Evolutionary conservation across 148 eudicot species (phyloP), one percentile per base, ranked within the genome.

Genomic region (Chenopodium album): DNA sequence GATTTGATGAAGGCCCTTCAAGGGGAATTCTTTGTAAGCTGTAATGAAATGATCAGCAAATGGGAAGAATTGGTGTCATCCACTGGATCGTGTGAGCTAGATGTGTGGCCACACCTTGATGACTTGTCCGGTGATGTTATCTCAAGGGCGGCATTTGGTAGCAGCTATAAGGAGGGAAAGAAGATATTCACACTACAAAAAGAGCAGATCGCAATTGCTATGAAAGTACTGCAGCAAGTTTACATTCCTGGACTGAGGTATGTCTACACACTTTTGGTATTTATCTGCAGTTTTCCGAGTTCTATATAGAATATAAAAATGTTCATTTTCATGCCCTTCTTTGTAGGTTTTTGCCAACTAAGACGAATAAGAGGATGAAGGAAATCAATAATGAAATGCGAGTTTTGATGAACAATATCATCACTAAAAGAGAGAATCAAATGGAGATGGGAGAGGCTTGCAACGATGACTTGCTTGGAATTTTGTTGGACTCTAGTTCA

Each of bases 241-340:
- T 87, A 80, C 78, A 78, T 87, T 59, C 88, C 88, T 46, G 86
- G 88, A 75, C 77, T 71, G 77, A 84, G 86, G 88, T 84, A 86
- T 29, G 10, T 60, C 3, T 10, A 67, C 9, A 67, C 3, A 48
- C 3, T 2, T 11, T 41, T 41, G 44, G 44, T 41, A 5, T 5
- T 41, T 5, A 41, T 41, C 8, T 69, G 19, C 20, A 14, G 1
- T 56, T 56, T 56, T 54, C 64, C 7, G 23, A 62, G 26, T 19
- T 34, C 9, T 17, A 8, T 14, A 9, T 19, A 37, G 1, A 71
- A 2, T 69, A 20, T 9, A 4, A 9, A 69, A 67, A 34, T 4
- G 74, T 41, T 73, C 22, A 71, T 71, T 37, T n/a, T 59, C 56
- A 34, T 71, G 56, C 26, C 26, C 20, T 11, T 56, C 23, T 54